These are phyloP conservation scores for Talaromyces borbonicus DNA, from an alignment of 495 filamentous ascomycete genomes.

Conservation along the genomic window DNA sequence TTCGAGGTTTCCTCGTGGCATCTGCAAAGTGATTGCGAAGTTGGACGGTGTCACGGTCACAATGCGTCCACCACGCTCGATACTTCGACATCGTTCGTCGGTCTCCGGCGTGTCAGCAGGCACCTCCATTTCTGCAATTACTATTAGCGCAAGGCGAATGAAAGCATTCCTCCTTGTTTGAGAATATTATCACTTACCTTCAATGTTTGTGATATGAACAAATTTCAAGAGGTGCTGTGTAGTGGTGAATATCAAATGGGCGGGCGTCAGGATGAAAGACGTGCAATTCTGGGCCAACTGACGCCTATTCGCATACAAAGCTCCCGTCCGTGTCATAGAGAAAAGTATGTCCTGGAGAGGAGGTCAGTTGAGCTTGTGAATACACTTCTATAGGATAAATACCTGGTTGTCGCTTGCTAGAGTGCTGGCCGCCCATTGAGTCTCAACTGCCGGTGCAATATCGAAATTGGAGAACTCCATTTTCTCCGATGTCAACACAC, in stretches of 20 bases:
- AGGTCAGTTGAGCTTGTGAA: no score
- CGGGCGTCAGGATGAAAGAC: conserved; percentile 72
- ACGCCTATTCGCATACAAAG: conserved; percentile 66
- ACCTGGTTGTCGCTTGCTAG: conserved; percentile 33
- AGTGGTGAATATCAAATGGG: conserved; percentile 84
- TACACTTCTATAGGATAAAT: no score
- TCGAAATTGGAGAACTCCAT: conserved; percentile 18
- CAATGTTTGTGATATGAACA: conserved; percentile 61
- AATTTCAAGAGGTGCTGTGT: conserved; percentile 88
- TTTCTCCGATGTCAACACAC: conserved; percentile 13
- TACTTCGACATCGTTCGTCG: conserved; percentile 85
- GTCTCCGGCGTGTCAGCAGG: conserved; percentile 81
- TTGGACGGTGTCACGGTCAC: conserved; percentile 84
- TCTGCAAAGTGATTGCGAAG: conserved; percentile 76
- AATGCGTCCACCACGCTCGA: conserved; percentile 79
- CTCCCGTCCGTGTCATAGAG: conserved; percentile 57
- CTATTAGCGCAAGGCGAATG: not conserved
- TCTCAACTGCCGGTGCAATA: conserved; percentile 27
- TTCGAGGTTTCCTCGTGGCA: conserved; percentile 91
- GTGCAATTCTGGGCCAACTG: conserved; percentile 77
- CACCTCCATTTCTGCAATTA: conserved; percentile 56
- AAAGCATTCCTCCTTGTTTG: not conserved
- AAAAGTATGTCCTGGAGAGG: conserved; percentile 27
- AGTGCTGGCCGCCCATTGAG: conserved; percentile 30
- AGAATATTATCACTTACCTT: no score